phyloP scores from a whole-genome alignment of 768 basidiomycete species.

The Sarcomyxa edulis region DNA sequence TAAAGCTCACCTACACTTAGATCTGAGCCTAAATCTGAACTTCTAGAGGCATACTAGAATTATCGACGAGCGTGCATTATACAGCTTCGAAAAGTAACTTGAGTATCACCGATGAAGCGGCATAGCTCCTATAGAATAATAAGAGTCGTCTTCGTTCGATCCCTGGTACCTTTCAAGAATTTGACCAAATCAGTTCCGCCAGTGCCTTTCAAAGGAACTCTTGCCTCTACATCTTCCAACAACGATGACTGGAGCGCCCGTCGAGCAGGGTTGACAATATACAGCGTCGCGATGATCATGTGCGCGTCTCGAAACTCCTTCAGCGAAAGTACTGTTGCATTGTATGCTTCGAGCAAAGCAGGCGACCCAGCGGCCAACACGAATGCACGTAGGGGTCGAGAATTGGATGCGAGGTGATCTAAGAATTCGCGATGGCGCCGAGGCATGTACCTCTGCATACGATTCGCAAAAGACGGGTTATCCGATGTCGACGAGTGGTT shows the following conservation, averaged over 20 bases:
- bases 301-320: conserved; percentile 78
- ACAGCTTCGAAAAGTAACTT: not conserved
- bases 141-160: conserved; percentile 53
- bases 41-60: no score
- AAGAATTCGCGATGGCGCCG: conserved; percentile 75
- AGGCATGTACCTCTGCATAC: conserved; percentile 86
- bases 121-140: conserved; percentile 10
- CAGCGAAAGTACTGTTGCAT: conserved; percentile 58
- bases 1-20: no score
- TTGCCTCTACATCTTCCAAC: conserved; percentile 12
- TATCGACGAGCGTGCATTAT: no score
- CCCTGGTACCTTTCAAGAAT: conserved; percentile 73
- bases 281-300: conserved; percentile 70
- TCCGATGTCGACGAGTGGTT: conserved; percentile 17
- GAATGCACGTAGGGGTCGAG: conserved; percentile 58
- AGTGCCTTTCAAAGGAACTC: conserved; percentile 54
- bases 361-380: conserved; percentile 32
- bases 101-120: not conserved
- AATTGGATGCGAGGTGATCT: conserved; percentile 54
- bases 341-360: conserved; percentile 52
- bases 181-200: conserved; percentile 76
- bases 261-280: conserved; percentile 72
- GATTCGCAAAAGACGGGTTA: conserved; percentile 50
- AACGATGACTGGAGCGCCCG: conserved; percentile 19
- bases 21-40: no score